Base-by-base conservation (phyloP, 164 flowering plant species). In the Magnolia changhungtana region DNA sequence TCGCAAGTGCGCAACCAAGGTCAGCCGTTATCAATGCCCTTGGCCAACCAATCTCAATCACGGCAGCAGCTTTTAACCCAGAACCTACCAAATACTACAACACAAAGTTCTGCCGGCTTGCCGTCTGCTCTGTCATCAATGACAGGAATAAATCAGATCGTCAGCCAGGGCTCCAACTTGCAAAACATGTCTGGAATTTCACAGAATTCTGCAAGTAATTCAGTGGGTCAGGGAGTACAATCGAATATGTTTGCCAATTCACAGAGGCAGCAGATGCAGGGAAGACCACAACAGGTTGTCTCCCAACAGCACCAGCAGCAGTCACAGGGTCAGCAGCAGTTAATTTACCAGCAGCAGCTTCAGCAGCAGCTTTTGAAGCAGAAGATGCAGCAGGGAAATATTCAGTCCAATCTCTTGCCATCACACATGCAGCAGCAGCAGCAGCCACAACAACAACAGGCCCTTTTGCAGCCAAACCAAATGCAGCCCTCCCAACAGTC, bases 261-360 rank as follows among this genome's bases (percentile, higher is more conserved):
- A 10, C 97, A 90, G 82, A 90, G 91, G 83, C 96, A 82, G 74
- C 96, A 82, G 74, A 81, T 91, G 80, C 90, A 77, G 61, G 97
- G 89, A 67, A 91, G 95, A 83, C 65, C 76, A 2, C 89, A 90
- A 77, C 89, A 81, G 75, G 84, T 81, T 69, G 79, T 74, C 67
- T 49, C 85, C 7, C 88, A 84, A 67, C 92, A 89, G 52, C 79
- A 72, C 29, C 89, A 90, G 76, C 90, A 81, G 75, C 75, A 82
- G 77, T 73, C 92, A 69, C 88, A 87, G 76, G 83, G 81, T 81
- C 29, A 82, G 6, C 93, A 85, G 70, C 87, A 84, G 67, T 16
- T 55, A 11, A 9, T 55, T 55, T 24, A 83, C 55, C 84, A 88
- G 74, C 92, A 90, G 78, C 90, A 64, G 67, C 21, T 63, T 71